Base-by-base conservation (phyloP, 208 protist species). In the Leishmania aethiopica region DNA sequence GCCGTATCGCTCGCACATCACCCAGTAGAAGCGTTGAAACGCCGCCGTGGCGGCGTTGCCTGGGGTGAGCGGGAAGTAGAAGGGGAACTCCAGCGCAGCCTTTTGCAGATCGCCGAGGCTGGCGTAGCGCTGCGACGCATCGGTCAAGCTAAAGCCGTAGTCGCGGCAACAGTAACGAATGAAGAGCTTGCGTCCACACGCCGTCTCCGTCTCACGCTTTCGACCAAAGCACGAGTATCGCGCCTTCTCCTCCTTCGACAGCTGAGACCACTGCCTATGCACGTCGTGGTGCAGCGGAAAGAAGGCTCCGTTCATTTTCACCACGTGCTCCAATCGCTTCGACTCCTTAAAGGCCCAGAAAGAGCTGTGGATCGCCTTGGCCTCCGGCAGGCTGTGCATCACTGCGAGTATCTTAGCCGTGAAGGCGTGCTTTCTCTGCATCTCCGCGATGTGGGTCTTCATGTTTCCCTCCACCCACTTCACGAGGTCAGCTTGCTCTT, bases 71-170 rank as follows among this genome's bases (percentile, higher is more conserved):
- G 91, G 84, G 19, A 86, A 62, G 66, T 91, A 94, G 70, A 97
- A 97, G 47, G 92, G 93, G 77, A 96, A 97, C 55, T 92, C 88
- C 79, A 97, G 67, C 45, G 95, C 95, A 1, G 92, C 90, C 55
- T 88, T 87, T 82, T 97, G 93, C 70, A 94, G 78, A 35, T 97
- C 93, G 11, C 83, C 89, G 1, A 97, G 89, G 17, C 74, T 37
- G 0, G 73, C 37, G 82, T 85, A 96, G 49, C 85, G 82, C 37
- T 80, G 70, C 57, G 86, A 74, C 17, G 87, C 81, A 53, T 96
- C 89, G 19, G 81, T 79, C 28, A 90, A 83, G 1, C 67, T 15
- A 49, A 96, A 62, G 69, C 95, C 95, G 79, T 97, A 97, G 79
- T 97, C 95, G 1, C 92, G 92, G 19, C 75, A 80, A 72, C 88